Conservation (phyloP, 2,329 filamentous ascomycete species). For the Basipetospora sp. region DNA sequence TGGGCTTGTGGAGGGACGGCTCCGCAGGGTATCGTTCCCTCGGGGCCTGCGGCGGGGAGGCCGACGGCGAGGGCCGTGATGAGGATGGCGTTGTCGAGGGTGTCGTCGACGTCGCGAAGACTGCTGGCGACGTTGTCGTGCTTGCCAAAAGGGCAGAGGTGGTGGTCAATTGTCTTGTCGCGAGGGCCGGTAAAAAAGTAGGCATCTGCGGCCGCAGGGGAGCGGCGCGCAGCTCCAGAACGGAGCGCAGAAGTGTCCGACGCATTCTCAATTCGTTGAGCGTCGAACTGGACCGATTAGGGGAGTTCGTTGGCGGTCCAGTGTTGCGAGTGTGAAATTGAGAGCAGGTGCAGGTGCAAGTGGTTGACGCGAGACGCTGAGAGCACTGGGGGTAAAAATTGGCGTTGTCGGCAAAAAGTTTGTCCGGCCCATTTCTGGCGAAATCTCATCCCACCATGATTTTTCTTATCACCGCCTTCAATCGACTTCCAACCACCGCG, state of each 20-base stretch:
- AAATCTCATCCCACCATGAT: too few species aligned
- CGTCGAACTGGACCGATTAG: too few species aligned
- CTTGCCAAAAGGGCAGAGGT: constrained; percentile 23
- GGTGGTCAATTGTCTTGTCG: constrained; percentile 35
- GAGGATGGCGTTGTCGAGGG: constrained; percentile 13
- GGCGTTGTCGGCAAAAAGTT: background rate
- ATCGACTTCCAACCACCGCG: too few species aligned
- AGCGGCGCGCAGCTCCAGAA: constrained; percentile 42
- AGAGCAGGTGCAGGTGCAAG: background rate
- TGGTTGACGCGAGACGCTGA: constrained; percentile 1
- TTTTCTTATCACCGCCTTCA: too few species aligned
- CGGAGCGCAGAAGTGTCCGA: constrained; percentile 47
- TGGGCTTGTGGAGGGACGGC: constrained; percentile 18
- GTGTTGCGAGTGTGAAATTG: too few species aligned
- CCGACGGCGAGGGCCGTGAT: too few species aligned
- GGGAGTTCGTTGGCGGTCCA: too few species aligned
- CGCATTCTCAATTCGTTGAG: too few species aligned
- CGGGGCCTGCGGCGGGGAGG: constrained; percentile 34
- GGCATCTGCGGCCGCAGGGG: background rate
- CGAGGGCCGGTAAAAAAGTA: constrained; percentile 22
- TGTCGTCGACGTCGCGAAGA: constrained; percentile 15
- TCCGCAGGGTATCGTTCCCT: constrained; percentile 17
- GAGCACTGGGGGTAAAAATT: background rate
- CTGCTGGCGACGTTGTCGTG: constrained; percentile 14
- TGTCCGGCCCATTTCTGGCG: background rate